Percentiles rank a stretch among this genome's conserved stretches.
Evolutionary conservation across 148 eudicot species (phyloP).

Genomic region (Drosera capensis): DNA sequence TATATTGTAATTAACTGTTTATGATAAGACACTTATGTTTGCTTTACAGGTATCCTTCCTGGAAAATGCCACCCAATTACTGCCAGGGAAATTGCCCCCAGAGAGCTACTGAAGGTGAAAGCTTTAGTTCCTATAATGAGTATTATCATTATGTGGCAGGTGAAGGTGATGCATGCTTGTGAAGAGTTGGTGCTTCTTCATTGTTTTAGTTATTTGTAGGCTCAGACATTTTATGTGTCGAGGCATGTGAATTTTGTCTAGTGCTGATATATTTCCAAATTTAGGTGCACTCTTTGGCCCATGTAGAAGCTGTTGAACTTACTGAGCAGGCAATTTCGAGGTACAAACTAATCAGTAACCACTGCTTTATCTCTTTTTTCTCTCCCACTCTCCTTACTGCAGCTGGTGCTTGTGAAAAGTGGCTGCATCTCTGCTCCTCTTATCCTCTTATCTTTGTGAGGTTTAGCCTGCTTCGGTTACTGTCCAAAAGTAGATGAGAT

Average conservation of each 20-base stretch:
- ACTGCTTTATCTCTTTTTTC: neutral
- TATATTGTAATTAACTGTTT: conserved; percentile 2
- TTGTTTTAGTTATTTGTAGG: no score
- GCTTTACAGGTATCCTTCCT: conserved; percentile 69
- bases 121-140: no score
- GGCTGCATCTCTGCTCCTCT: no score
- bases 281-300: conserved; percentile 75
- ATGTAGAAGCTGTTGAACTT: conserved; percentile 66
- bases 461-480: no score
- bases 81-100: conserved; percentile 80
- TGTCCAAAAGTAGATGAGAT: no score
- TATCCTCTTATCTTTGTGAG: no score
- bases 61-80: conserved; percentile 72
- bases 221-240: neutral
- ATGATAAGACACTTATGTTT: neutral
- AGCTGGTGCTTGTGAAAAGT: no score
- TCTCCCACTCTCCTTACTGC: neutral
- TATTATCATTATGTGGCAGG: no score
- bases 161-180: conserved; percentile 29
- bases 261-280: conserved; percentile 7
- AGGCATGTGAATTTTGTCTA: neutral
- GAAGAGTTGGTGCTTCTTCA: no score
- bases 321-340: conserved; percentile 64
- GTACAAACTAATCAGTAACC: conserved; percentile 26
- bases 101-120: conserved; percentile 68